Evolutionary conservation across 192 early-diverging fungal species (phyloP), one percentile per base, ranked within the genome.

Genomic region (Paraglomus brasilianum): DNA sequence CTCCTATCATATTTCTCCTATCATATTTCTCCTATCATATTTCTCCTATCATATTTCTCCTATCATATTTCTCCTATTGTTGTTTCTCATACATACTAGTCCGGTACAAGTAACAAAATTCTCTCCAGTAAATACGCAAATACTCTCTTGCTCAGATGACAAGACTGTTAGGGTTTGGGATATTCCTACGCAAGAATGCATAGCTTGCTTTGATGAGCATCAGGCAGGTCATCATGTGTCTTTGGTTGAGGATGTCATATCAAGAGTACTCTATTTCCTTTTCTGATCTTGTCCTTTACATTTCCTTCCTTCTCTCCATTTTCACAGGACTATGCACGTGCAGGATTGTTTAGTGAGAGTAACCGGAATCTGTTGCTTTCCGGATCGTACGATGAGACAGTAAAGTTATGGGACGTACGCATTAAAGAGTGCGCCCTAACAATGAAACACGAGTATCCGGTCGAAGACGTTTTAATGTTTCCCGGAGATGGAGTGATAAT

Each of bases 331-430:
- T 95, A 98, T 73, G 89, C 97, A 57, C 89, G 94, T 14, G 78
- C 86, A 22, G 94, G 87, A 8, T 76, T 84, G 48, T 85, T 93
- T 66, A 86, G 82, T 46, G 75, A 78, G 40, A 87, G 88, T 30
- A 95, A 94, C 77, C 89, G 91, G 45, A 83, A 92, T 47, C 61
- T 98, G 66, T 73, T 98, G 55, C 72, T 88, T 13, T 86, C 93
- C 1, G 94, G 96, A 7, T 96, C 95, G 1, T 99, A 99, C 72
- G 97, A 99, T 80, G 93, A 96, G 71, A 94, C 93, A 24, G 88
- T 98, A 36, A 88, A 87, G 67, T 78, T 98, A 17, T 99, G 93
- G 93, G 97, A 99, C 77, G 75, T 89, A 70, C 86, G 96, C 36
- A 79, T 89, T 24, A 86, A 89, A 63, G 61, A 57, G 15, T 90